phyloP scores from a whole-genome alignment of 108 stramenopile species.

The Nannochloropsis salina region DNA sequence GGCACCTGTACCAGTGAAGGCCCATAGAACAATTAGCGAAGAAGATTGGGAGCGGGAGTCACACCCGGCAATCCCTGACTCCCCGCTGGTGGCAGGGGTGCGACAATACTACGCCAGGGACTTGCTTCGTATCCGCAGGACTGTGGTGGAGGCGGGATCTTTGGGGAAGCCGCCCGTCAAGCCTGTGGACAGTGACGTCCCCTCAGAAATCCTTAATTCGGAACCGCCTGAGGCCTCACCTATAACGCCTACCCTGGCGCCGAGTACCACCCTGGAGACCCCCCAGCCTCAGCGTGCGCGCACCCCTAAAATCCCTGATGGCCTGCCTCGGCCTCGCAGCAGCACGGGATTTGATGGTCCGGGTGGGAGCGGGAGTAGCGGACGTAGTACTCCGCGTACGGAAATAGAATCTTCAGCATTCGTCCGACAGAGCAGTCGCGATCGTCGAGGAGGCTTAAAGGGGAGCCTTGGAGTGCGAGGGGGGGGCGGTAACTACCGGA shows the following conservation, averaged over 20 bases:
- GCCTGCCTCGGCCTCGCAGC: not conserved
- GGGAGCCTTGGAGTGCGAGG: not conserved
- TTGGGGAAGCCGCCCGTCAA: not conserved
- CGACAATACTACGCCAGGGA: not conserved
- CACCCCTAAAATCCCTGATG: not conserved
- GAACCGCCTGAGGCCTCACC: not conserved
- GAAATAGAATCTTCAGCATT: not conserved
- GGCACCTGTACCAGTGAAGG: not conserved
- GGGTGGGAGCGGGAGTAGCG: slow-evolving; percentile 4
- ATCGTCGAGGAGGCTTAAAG: not conserved
- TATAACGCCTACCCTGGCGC: not conserved
- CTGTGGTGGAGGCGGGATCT: not conserved
- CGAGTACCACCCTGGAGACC: not conserved
- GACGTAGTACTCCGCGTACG: not conserved
- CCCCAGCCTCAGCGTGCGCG: slow-evolving; percentile 16
- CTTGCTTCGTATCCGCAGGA: not conserved
- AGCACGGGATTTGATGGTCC: not conserved
- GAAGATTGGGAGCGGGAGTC: slow-evolving; percentile 4
- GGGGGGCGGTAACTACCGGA: not conserved
- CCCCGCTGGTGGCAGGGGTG: not conserved
- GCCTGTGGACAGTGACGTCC: not conserved
- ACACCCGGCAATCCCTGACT: not conserved
- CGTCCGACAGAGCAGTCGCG: not conserved
- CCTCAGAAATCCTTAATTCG: not conserved
- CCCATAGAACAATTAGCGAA: not conserved